phyloP scores from a whole-genome alignment of 2,329 filamentous ascomycete species.

The Fusarium marasasianum region DNA sequence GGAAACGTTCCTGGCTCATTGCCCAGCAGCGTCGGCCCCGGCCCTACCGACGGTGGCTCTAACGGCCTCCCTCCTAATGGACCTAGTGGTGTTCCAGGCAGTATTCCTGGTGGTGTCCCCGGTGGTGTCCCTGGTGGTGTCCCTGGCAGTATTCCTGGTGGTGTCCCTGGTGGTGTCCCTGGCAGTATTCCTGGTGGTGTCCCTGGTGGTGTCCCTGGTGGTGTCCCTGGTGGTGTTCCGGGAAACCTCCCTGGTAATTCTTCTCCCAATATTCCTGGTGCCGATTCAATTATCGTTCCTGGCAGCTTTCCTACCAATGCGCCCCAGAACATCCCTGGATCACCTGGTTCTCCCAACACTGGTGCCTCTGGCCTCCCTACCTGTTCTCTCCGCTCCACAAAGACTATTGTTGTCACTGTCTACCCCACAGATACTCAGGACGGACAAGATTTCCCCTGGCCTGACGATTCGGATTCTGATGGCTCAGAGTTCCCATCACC shows the following conservation, averaged over 20 bases:
- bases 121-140: slow-evolving; percentile 10
- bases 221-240: slow-evolving; percentile 1
- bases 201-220: slow-evolving; percentile 18
- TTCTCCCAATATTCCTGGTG: slow-evolving; percentile 20
- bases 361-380: slow-evolving; percentile 42
- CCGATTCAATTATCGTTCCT: slow-evolving; percentile 22
- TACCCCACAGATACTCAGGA: slow-evolving; percentile 46
- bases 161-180: slow-evolving; percentile 1
- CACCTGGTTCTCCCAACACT: not conserved
- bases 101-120: slow-evolving; percentile 3
- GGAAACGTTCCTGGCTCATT: slow-evolving; percentile 27
- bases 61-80: slow-evolving; percentile 17
- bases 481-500: slow-evolving; percentile 37
- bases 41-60: slow-evolving; percentile 15
- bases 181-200: not conserved
- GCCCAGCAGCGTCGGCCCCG: slow-evolving; percentile 18
- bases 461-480: slow-evolving; percentile 29
- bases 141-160: no score
- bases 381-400: slow-evolving; percentile 52
- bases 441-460: slow-evolving; percentile 24
- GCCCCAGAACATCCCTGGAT: slow-evolving; percentile 16
- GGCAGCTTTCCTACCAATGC: slow-evolving; percentile 10
- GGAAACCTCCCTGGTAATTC: not conserved
- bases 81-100: slow-evolving; percentile 3
- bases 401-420: slow-evolving; percentile 61